Percentiles rank a stretch among this genome's conserved stretches.
phyloP scores from a whole-genome alignment of 2,329 filamentous ascomycete species.

The Fusarium phyllophilum region DNA sequence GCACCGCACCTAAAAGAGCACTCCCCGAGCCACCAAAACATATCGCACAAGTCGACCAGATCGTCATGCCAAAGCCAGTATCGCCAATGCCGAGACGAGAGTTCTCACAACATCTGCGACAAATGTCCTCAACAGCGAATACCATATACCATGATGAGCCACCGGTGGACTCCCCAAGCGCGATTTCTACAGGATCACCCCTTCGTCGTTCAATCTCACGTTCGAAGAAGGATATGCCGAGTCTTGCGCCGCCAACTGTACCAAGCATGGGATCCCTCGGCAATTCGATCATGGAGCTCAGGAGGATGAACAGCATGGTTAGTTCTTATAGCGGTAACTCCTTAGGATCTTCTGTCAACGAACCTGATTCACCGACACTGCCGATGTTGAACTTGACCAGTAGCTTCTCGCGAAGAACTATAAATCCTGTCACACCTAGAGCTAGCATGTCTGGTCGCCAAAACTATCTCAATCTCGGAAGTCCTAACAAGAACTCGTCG shows the following conservation, averaged over 20 bases:
- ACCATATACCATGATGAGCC: slow-evolving; percentile 41
- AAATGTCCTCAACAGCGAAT: slow-evolving; percentile 38
- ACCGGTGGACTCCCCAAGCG: slow-evolving; percentile 12
- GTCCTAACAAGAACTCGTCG: slow-evolving; percentile 33
- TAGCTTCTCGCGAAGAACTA: slow-evolving; percentile 50
- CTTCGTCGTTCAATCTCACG: slow-evolving; percentile 31
- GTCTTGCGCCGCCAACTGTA: slow-evolving; percentile 2
- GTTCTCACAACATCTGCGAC: slow-evolving; percentile 34
- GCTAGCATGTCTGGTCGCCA: slow-evolving; percentile 51
- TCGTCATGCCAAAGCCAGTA: slow-evolving; percentile 42
- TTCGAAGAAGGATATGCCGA: slow-evolving; percentile 20
- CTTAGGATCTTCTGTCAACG: slow-evolving; percentile 44
- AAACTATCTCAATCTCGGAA: slow-evolving; percentile 61
- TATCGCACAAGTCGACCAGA: slow-evolving; percentile 43
- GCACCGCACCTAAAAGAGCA: slow-evolving; percentile 35
- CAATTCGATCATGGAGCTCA: slow-evolving; percentile 61
- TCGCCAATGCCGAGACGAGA: slow-evolving; percentile 41
- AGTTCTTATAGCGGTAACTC: slow-evolving; percentile 57
- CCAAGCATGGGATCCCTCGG: slow-evolving; percentile 45
- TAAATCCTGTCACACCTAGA: slow-evolving; percentile 38
- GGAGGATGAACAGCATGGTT: slow-evolving; percentile 66
- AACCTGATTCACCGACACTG: slow-evolving; percentile 53
- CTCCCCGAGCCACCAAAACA: slow-evolving; percentile 47
- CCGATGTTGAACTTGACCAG: slow-evolving; percentile 51
- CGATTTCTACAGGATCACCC: slow-evolving; percentile 40